Evolutionary conservation across 73 alveolate genomes (phyloP), one percentile per base, ranked within the genome.

Genomic region (Paramecium pentaurelia): DNA sequence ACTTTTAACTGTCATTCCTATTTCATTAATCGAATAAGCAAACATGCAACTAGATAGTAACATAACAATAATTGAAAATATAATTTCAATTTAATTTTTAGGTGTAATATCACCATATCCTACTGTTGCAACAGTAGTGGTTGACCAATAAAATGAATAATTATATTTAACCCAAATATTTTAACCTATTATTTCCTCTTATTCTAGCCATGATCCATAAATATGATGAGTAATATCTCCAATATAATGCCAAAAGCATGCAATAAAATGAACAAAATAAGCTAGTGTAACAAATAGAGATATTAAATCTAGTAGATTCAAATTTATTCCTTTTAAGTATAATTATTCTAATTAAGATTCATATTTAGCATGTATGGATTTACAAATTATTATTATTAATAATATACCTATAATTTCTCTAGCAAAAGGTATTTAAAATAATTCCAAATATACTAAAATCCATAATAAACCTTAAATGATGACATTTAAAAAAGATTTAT

Each of bases 1-100:
- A 34, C 42, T 37, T 75, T 37, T 34, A 16, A 20, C 64, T 11
- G 73, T 68, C 12, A 87, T 60, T 40, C 93, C 93, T 18, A 87
- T 87, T 25, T 40, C 71, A 68, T 64, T 87, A 9, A 87, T 37
- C 2, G 93, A 49, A 34, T 60, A 87, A 37, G 93, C 93, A 37
- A 87, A 87, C n/a, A 87, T 11, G 59, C 93, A 71, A 37, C 88
- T 64, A 0, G 88, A 60, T 4, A 87, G 49, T 5, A 87, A 38
- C 93, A 87, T 87, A n/a, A 87, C 49, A 60, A 87, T 64, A n/a
- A 25, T 40, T 30, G 93, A 38, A 20, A 36, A 42, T 5, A 87
- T 30, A 11, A 64, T 40, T 64, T 87, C 93, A 6, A 25, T 7
- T 36, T 59, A 18, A 87, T 87, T 87, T 4, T 18, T 36, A 14